Base-by-base conservation (phyloP, 306 rosid species). In the Medicago arabica region DNA sequence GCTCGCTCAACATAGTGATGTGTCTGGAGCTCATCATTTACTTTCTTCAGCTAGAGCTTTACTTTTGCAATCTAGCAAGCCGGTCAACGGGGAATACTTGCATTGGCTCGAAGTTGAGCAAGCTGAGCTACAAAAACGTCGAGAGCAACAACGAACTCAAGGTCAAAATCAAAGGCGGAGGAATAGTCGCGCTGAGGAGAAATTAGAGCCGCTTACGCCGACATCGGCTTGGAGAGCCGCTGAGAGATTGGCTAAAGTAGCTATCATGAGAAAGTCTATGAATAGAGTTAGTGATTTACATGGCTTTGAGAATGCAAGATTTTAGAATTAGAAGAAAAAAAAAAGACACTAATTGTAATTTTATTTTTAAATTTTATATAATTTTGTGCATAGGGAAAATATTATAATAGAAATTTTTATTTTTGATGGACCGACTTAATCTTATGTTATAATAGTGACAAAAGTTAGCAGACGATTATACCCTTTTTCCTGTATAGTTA, bases 161-260 rank as follows among this genome's bases (percentile, higher is more conserved):
- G 59, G 12, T 11, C 97, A 47, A 14, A 62, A 10, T 16, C 96
- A 71, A 23, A 77, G 85, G 4, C 86, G 10, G 18, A 80, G 71
- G 5, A 44, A 0, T 1, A 83, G 3, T 11, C 76, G 88, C 1
- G 16, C 34, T 0, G 93, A 89, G 5, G 96, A 90, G 31, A 95
- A 92, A 82, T 9, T 77, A 0, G 99, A 92, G 88, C 91, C 92
- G 55, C 92, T 92, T 0, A 96, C 99, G 34, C 98, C 97, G 9
- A 96, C 97, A 0, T 92, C 97, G 75, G 98, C 99, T 85, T 96
- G 99, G 99, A 72, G 98, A 75, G 93, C 99, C 17, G 99, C 99
- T 0, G 98, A 92, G 85, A 89, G 93, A 57, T 55, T 96, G 67
- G 99, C 99, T 39, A 92, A 96, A 61, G 96, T 96, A 41, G 99